phyloP scores from a whole-genome alignment of 148 eudicot species.

The Suaeda aralocaspica region DNA sequence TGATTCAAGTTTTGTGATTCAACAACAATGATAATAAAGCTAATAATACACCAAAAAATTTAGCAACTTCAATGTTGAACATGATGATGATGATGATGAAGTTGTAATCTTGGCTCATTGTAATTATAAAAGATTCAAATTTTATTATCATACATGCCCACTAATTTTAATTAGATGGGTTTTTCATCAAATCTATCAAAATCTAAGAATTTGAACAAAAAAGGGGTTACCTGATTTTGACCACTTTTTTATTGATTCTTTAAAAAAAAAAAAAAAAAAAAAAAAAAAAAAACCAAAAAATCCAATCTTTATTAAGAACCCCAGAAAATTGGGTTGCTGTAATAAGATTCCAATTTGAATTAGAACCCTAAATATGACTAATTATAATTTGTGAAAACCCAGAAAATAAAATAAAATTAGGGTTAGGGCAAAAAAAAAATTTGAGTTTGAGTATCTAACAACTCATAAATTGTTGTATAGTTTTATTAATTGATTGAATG shows the following conservation, averaged over 20 bases:
- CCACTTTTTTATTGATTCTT: not conserved
- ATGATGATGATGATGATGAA: too few relatives aligned
- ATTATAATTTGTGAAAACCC: not conserved
- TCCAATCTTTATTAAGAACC: conserved; percentile 1
- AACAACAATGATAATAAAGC: conserved; percentile 25
- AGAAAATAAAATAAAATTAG: conserved; percentile 2
- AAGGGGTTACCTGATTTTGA: not conserved
- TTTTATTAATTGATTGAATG: not conserved
- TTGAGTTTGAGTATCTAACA: not conserved
- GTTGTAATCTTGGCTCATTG: conserved; percentile 32
- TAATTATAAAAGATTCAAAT: conserved; percentile 9
- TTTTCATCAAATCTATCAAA: not conserved
- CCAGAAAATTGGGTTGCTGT: not conserved
- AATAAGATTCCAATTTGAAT: conserved; percentile 2
- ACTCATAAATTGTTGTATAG: conserved; percentile 5
- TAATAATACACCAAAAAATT: conserved; percentile 22
- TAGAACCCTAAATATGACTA: not conserved
- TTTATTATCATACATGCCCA: conserved; percentile 19
- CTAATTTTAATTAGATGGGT: conserved; percentile 1
- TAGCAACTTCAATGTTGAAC: conserved; percentile 22
- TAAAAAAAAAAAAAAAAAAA: too few relatives aligned
- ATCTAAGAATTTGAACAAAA: not conserved
- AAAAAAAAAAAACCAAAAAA: not conserved
- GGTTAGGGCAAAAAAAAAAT: not conserved
- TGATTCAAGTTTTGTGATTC: conserved; percentile 27